Percentiles rank a stretch among this genome's conserved stretches.
Conservation (phyloP, 1,284 basidiomycete genomes). For the Austroboletus novae-zelandiae region DNA sequence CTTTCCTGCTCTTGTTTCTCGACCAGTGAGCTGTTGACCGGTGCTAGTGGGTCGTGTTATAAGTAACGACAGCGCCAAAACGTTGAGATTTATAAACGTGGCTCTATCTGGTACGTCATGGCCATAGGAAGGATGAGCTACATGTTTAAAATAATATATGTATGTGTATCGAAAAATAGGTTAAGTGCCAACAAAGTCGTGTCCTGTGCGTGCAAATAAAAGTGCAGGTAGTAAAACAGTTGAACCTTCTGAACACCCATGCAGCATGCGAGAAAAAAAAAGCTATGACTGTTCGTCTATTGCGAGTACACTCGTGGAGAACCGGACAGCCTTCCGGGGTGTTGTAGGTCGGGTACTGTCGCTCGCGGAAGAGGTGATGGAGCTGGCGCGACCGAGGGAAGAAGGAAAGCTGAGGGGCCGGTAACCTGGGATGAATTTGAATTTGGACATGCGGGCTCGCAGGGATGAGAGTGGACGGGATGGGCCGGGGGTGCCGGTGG, state of each 20-base stretch:
- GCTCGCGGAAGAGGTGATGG: slow-evolving; percentile 38
- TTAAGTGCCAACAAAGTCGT: slow-evolving; percentile 15
- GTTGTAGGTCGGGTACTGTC: slow-evolving; percentile 36
- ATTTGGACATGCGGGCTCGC: slow-evolving; percentile 48
- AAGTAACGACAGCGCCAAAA: too few species aligned
- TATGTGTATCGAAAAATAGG: slow-evolving; percentile 27
- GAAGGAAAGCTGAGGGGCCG: slow-evolving; percentile 40
- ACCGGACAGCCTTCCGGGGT: slow-evolving; percentile 57
- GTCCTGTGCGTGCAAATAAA: slow-evolving; percentile 26
- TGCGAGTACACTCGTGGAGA: slow-evolving; percentile 41
- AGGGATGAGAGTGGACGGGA: slow-evolving; percentile 40
- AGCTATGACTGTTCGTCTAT: slow-evolving; percentile 24
- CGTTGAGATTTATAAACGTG: too few species aligned
- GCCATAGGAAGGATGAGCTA: slow-evolving; percentile 1
- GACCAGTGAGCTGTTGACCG: too few species aligned
- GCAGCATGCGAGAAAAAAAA: slow-evolving; percentile 2
- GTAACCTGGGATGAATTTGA: slow-evolving; percentile 32
- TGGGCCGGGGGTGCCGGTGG: slow-evolving; percentile 38
- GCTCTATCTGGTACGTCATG: too few species aligned
- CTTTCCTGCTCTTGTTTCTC: too few species aligned
- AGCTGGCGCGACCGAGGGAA: slow-evolving; percentile 33
- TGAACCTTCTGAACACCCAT: slow-evolving; percentile 1
- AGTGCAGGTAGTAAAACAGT: slow-evolving; percentile 24
- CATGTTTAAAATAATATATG: slow-evolving; percentile 32
- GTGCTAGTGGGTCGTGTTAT: too few species aligned